Percentiles rank a stretch among this genome's conserved stretches.
phyloP scores from a whole-genome alignment of 1,139 yeast genomes.

The Blastobotrys malaysiensis region DNA sequence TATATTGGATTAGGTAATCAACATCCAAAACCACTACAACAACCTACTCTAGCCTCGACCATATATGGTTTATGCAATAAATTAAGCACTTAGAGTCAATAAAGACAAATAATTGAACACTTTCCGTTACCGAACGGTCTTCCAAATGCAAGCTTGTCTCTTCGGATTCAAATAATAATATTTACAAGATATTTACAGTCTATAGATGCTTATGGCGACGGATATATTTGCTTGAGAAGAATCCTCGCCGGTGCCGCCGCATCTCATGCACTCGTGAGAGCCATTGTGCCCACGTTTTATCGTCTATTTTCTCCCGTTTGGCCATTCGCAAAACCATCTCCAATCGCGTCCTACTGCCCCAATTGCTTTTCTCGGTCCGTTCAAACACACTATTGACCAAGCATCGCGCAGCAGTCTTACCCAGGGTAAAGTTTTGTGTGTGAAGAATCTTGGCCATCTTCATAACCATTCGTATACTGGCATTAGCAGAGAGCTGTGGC shows the following conservation, averaged over 20 bases:
- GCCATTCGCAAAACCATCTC: conserved; percentile 23
- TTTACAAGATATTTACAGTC: background rate
- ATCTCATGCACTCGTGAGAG: conserved; percentile 14
- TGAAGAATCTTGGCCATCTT: conserved; percentile 11
- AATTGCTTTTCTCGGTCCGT: conserved; percentile 14
- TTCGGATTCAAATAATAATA: conserved; percentile 7
- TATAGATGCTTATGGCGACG: background rate
- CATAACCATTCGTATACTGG: conserved; percentile 17
- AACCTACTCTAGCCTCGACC: too few relatives aligned
- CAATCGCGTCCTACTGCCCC: conserved; percentile 22
- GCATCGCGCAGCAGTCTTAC: conserved; percentile 2
- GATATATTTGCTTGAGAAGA: conserved; percentile 15
- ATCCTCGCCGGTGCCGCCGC: conserved; percentile 18
- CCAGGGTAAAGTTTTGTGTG: conserved; percentile 6
- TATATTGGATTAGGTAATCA: background rate
- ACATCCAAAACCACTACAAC: too few relatives aligned
- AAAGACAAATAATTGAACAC: too few relatives aligned
- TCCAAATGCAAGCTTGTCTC: too few relatives aligned
- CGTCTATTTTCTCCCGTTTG: conserved; percentile 12
- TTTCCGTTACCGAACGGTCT: too few relatives aligned
- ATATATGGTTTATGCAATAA: too few relatives aligned
- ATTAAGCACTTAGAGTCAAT: too few relatives aligned
- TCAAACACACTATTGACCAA: conserved; percentile 19
- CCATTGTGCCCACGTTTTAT: conserved; percentile 17
- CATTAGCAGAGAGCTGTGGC: conserved; percentile 17